Evolutionary conservation across 768 basidiomycete genomes (phyloP).

Genomic region (Phlebiopsis flavidoalba): DNA sequence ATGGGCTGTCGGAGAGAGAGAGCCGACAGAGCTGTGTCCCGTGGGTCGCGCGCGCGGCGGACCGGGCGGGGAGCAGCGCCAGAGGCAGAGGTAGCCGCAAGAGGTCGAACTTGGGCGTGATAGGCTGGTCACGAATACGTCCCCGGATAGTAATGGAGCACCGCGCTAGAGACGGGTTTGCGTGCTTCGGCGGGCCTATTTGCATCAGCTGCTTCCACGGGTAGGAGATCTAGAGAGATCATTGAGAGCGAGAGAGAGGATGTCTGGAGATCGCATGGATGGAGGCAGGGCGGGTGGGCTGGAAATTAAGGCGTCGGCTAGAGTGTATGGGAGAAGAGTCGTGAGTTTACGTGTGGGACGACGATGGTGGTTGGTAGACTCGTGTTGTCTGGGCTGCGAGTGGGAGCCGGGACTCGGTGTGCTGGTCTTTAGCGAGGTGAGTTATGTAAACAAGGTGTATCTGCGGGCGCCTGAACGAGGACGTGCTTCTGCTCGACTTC

Average conservation of each 20-base stretch:
- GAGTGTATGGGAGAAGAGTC: background rate
- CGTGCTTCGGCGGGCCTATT: background rate
- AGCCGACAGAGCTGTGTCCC: background rate
- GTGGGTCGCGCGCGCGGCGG: background rate
- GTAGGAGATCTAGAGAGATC: too few relatives aligned
- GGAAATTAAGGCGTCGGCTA: background rate
- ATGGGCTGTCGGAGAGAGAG: background rate
- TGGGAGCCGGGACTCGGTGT: background rate
- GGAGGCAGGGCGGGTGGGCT: background rate
- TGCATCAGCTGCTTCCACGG: background rate
- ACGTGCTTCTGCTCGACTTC: constrained; percentile 6
- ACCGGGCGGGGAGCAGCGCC: background rate
- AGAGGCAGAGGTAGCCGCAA: background rate
- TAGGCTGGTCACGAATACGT: background rate
- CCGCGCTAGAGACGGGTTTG: background rate
- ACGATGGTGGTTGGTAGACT: background rate
- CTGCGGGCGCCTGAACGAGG: background rate
- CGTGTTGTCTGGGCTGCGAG: background rate
- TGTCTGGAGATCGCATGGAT: background rate
- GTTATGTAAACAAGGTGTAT: constrained; percentile 1
- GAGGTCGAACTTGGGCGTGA: background rate
- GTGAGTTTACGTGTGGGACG: background rate
- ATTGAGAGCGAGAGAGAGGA: too few relatives aligned
- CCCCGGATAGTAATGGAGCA: background rate
- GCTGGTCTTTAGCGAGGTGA: too few relatives aligned